Base-by-base conservation (phyloP, 2,329 filamentous ascomycete species). In the Chrysoporthe cubensis region DNA sequence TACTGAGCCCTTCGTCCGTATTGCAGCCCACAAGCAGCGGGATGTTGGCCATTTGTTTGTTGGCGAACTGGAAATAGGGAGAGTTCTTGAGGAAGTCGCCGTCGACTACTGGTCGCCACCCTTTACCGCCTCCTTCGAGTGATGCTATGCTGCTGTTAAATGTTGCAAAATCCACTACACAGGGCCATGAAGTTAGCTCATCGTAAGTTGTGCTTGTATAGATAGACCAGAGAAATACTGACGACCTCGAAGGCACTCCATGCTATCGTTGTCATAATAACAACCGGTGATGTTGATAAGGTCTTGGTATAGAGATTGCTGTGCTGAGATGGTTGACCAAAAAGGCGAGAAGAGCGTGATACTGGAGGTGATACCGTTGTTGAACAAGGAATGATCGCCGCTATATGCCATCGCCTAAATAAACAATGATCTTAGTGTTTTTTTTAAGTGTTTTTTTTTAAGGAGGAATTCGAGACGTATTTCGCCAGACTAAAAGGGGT, bases 51-150 rank as follows among this genome's bases (percentile, higher is more conserved):
- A 61, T 46, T 4, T 61, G 59, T 6, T 43, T 26, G 59, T 61
- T 44, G 42, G 59, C 59, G 13, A 61, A 48, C 11, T 61, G 59
- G 59, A 32, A 46, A 18, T 46, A 46, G 9, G 59, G 59, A 4
- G 59, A 61, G 59, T 61, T 61, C 44, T 61, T 61, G 21, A 61
- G 43, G 14, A 61, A 46, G 43, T 61, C 59, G 42, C 59, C 59
- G 59, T 61, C 59, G 43, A 61, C 59, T 26, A 61, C 59, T 9
- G 59, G 59, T 5, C 59, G 59, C 59, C 59, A 61, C 8, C 59
- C 59, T 34, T 61, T 61, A 2, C 59, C 59, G 21, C 40, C 42
- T 32, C 59, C 59, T 32, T 44, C 43, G 4, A 61, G 42, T 2
- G 40, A 32, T n/a, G 59, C 26, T 34, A 61, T 46, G 59, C 59